Conservation (phyloP, 805 yeast genomes). For the Yarrowia bubula region DNA sequence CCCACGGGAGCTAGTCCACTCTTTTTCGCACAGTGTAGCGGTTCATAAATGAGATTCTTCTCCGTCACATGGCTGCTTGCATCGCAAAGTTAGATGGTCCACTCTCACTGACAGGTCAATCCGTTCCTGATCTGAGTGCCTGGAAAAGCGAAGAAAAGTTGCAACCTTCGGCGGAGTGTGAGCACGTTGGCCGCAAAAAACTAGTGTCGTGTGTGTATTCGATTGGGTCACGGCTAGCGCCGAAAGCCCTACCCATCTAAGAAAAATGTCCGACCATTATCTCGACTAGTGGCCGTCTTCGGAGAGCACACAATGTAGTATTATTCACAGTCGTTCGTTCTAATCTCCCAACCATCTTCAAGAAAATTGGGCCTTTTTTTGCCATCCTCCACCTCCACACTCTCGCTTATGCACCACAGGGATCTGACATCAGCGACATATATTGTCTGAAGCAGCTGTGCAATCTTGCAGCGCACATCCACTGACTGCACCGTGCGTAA, state of each 20-base stretch:
- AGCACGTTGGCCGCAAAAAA: background rate
- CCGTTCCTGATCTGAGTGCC: background rate
- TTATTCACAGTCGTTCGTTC: too few relatives aligned
- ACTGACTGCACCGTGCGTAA: too few relatives aligned
- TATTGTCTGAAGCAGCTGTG: background rate
- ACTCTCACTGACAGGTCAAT: background rate
- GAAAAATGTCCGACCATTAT: too few relatives aligned
- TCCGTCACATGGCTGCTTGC: constrained; percentile 16
- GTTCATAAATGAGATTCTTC: background rate
- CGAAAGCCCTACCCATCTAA: too few relatives aligned
- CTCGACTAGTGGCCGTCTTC: too few relatives aligned
- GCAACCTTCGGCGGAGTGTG: too few relatives aligned
- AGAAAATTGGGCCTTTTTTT: background rate
- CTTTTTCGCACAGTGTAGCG: background rate
- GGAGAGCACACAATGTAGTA: too few relatives aligned
- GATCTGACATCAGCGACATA: background rate
- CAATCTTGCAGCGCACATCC: background rate
- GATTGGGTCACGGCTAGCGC: too few relatives aligned
- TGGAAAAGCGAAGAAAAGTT: background rate
- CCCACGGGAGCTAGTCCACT: background rate
- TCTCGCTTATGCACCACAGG: background rate
- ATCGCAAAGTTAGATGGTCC: background rate
- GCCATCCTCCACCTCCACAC: constrained; percentile 4
- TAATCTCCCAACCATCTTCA: too few relatives aligned
- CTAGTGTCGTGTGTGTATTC: background rate